Base-by-base conservation (phyloP, 139 green algal species). In the Zygnema cylindricum region DNA sequence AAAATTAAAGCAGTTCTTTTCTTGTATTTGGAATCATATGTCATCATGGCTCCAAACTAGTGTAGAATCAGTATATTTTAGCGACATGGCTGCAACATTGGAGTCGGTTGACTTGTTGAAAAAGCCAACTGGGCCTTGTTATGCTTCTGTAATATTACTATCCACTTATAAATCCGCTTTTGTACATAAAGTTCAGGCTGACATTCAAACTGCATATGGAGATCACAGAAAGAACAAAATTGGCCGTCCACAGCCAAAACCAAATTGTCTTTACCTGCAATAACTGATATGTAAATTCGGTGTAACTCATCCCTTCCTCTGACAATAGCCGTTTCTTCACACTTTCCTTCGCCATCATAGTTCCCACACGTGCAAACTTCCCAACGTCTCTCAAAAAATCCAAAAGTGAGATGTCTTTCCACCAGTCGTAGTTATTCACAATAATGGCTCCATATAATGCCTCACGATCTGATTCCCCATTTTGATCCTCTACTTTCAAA, bases 261-360 rank as follows among this genome's bases (percentile, higher is more conserved):
- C n/a, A n/a, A n/a, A n/a, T n/a, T n/a, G n/a, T n/a, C n/a, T 7
- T 55, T 30, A 89, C 84, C 84, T 97, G 95, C 76, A 99, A 94
- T 76, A 99, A 95, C 93, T 99, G 98, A 94, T 99, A 99, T 1
- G 96, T 97, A 94, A 99, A 99, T 89, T 95, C 93, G 35, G 93
- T 94, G 87, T 87, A 94, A 78, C 85, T 92, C 69, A 94, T 92
- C 30, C 92, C 92, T 43, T 89, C 57, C 63, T 98, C 97, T 21
- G 87, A 93, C 57, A 96, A 94, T 89, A 99, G 94, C 23, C 97
- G 93, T 25, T 95, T 96, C 40, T 94, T 93, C 7, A 99, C 97
- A 69, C 94, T 97, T 55, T 99, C 97, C 87, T 98, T 98, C 55
- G 93, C 91, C 55, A 99, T 91, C 97, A 99, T 99, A 25, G 94